Evolutionary conservation across 805 yeast genomes (phyloP).

Genomic region (Tetrapisispora nanseiensis): DNA sequence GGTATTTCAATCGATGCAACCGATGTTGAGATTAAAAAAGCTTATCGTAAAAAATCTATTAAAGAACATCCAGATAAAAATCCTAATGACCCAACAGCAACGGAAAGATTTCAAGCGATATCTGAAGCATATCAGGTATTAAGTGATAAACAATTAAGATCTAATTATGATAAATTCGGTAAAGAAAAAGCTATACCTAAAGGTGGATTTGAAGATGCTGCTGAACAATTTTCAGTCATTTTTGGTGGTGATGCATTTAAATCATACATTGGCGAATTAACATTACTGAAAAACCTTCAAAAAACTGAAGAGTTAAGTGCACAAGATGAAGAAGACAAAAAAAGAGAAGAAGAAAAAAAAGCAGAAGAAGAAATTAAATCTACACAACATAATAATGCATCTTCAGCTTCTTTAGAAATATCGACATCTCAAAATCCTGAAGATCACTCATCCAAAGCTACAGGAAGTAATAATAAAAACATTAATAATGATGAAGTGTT

Average conservation of each 20-base stretch:
- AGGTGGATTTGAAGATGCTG: slow-evolving; percentile 69
- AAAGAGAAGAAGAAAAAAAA: slow-evolving; percentile 27
- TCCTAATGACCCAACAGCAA: slow-evolving; percentile 66
- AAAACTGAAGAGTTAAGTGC: slow-evolving; percentile 46
- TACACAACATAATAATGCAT: neutral
- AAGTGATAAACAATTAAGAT: slow-evolving; percentile 52
- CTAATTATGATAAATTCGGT: slow-evolving; percentile 66
- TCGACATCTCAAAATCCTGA: neutral
- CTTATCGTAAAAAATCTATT: slow-evolving; percentile 68
- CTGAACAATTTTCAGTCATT: slow-evolving; percentile 58
- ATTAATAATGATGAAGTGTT: neutral
- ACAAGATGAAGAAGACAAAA: slow-evolving; percentile 36
- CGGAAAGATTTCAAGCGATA: slow-evolving; percentile 51
- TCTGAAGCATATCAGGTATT: slow-evolving; percentile 72
- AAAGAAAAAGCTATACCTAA: slow-evolving; percentile 60
- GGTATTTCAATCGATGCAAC: slow-evolving; percentile 51
- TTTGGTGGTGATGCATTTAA: slow-evolving; percentile 88
- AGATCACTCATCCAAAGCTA: too few relatives aligned
- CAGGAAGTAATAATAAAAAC: neutral
- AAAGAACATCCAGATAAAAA: slow-evolving; percentile 77
- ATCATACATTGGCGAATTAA: slow-evolving; percentile 80
- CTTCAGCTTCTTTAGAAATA: neutral
- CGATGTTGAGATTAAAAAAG: slow-evolving; percentile 62
- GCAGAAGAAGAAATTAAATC: slow-evolving; percentile 11
- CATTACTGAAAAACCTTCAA: slow-evolving; percentile 65